These are phyloP conservation scores for Echium plantagineum DNA, from an alignment of 257 asterid genomes.

Conservation along the genomic window DNA sequence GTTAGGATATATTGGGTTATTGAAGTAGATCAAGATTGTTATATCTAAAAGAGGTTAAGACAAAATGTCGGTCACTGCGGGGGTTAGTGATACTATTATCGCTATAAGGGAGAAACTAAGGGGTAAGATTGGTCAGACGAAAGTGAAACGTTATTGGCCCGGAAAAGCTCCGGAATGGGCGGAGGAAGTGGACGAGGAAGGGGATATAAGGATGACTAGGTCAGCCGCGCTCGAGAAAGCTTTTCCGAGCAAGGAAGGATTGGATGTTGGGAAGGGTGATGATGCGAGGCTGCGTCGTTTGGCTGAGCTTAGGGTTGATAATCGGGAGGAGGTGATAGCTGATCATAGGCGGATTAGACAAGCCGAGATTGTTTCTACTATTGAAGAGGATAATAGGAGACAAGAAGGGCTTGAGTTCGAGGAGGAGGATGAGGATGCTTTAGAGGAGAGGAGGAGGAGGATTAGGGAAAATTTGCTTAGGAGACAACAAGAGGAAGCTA, in stretches of 20 bases:
- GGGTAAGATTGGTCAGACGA: constrained; percentile 90
- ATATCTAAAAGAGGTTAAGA: too few relatives aligned
- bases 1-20: not conserved
- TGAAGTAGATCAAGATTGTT: too few relatives aligned
- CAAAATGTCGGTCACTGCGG: constrained; percentile 85
- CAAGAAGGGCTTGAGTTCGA: constrained; percentile 51
- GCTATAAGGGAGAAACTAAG: constrained; percentile 87
- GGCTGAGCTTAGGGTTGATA: constrained; percentile 73
- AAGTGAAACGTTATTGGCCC: constrained; percentile 93
- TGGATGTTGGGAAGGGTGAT: constrained; percentile 37
- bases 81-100: constrained; percentile 76
- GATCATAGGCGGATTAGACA: constrained; percentile 88
- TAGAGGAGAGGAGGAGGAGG: constrained; percentile 73
- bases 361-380: constrained; percentile 87
- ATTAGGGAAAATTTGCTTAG: constrained; percentile 53
- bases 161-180: constrained; percentile 99
- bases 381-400: constrained; percentile 67
- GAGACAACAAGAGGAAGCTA: constrained; percentile 66
- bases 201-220: constrained; percentile 50
- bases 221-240: constrained; percentile 50
- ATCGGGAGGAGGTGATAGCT: constrained; percentile 76
- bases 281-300: constrained; percentile 80
- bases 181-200: constrained; percentile 67
- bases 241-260: constrained; percentile 41
- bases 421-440: constrained; percentile 76